Percentiles rank a stretch among this genome's conserved stretches.
Evolutionary conservation across 345 rosid genomes (phyloP).

Genomic region (Salix dunnii): DNA sequence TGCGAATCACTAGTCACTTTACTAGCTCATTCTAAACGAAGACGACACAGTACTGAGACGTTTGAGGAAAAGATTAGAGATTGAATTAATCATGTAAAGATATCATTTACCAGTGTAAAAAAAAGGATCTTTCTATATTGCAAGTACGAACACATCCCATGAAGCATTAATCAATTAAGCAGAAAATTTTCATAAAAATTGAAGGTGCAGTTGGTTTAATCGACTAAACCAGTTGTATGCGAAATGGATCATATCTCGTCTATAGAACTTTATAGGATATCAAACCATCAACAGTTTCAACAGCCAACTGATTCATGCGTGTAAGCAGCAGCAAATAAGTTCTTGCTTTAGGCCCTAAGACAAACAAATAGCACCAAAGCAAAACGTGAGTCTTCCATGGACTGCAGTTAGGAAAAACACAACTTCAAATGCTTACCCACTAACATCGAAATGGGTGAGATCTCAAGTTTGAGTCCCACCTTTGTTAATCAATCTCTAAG

Average conservation of each 20-base stretch:
- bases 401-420: not conserved
- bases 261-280: slow-evolving; percentile 46
- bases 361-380: not conserved
- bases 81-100: too few relatives aligned
- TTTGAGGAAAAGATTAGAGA: too few relatives aligned
- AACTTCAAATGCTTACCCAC: not conserved
- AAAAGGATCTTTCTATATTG: not conserved
- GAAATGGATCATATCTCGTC: not conserved
- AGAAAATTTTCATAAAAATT: not conserved
- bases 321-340: slow-evolving; percentile 54
- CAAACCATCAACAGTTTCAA: slow-evolving; percentile 55
- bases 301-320: slow-evolving; percentile 58
- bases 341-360: slow-evolving; percentile 62
- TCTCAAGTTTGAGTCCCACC: too few relatives aligned
- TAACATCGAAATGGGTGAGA: too few relatives aligned
- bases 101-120: too few relatives aligned
- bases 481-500: too few relatives aligned
- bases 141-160: not conserved
- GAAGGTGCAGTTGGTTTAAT: too few relatives aligned
- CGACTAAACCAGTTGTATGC: too few relatives aligned
- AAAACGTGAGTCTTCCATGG: not conserved
- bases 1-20: too few relatives aligned
- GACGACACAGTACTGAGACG: too few relatives aligned
- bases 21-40: too few relatives aligned
- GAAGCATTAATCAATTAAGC: not conserved